Evolutionary conservation across 257 asterid genomes (phyloP).

Genomic region (Petunia axillaris): DNA sequence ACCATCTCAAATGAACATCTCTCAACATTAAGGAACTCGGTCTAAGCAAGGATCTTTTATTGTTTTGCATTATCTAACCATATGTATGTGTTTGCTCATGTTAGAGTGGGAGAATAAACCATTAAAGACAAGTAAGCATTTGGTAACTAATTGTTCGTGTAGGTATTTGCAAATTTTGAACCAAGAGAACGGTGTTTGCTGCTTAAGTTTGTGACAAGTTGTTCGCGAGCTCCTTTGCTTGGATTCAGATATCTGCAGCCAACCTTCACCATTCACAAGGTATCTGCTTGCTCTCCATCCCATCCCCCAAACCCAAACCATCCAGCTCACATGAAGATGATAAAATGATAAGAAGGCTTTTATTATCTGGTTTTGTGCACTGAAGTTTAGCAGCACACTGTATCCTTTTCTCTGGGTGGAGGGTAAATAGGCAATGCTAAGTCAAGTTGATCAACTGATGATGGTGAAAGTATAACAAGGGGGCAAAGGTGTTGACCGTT

Average conservation of each 20-base stretch:
- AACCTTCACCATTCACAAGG: slow-evolving; percentile 96
- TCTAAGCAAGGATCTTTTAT: background rate
- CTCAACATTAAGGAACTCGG: slow-evolving; percentile 18
- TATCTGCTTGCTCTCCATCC: slow-evolving; percentile 23
- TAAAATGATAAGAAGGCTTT: background rate
- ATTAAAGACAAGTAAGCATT: background rate
- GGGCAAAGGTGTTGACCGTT: background rate
- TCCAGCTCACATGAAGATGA: background rate
- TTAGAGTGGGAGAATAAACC: background rate
- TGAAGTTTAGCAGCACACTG: background rate
- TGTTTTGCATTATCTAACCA: slow-evolving; percentile 2
- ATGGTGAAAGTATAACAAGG: slow-evolving; percentile 17
- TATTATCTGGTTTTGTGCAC: background rate
- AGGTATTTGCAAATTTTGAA: slow-evolving; percentile 82
- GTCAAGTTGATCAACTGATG: background rate
- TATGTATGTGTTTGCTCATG: background rate
- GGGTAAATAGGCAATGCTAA: background rate
- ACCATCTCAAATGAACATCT: background rate
- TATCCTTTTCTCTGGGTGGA: background rate
- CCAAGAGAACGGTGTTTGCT: slow-evolving; percentile 91
- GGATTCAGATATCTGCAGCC: slow-evolving; percentile 98
- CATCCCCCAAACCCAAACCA: background rate
- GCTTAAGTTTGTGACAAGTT: slow-evolving; percentile 97
- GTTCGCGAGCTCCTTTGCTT: slow-evolving; percentile 94
- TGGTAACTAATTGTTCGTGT: slow-evolving; percentile 27